A percentile compares a stretch with the other conserved stretches of the same genome.
These are phyloP conservation scores for Candida koratica DNA, from an alignment of 805 yeast species.

Conservation along the genomic window DNA sequence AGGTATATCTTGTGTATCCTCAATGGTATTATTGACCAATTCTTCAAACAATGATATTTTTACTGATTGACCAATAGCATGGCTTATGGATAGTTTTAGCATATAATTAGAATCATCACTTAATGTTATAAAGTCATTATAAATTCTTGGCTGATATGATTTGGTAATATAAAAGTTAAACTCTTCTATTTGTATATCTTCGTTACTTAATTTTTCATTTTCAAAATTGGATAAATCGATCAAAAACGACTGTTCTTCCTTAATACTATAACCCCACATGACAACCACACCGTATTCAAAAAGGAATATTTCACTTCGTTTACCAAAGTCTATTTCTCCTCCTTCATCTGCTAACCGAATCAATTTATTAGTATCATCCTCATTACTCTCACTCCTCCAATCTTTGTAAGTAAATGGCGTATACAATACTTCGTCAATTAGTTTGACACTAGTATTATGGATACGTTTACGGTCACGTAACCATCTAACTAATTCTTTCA, in stretches of 20 bases:
- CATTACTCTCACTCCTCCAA: slow-evolving; percentile 50
- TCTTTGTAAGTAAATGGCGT: slow-evolving; percentile 84
- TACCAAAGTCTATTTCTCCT: slow-evolving; percentile 87
- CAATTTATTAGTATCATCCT: slow-evolving; percentile 27
- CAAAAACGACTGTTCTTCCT: slow-evolving; percentile 79
- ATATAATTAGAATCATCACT: slow-evolving; percentile 87
- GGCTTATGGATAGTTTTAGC: slow-evolving; percentile 89
- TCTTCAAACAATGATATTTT: slow-evolving; percentile 95
- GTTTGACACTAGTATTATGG: slow-evolving; percentile 76
- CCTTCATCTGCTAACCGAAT: slow-evolving; percentile 89
- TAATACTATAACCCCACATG: slow-evolving; percentile 87
- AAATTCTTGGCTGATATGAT: slow-evolving; percentile 91
- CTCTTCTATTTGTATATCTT: slow-evolving; percentile 91
- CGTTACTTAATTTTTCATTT: slow-evolving; percentile 83
- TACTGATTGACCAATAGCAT: slow-evolving; percentile 93
- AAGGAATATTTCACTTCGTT: slow-evolving; percentile 74
- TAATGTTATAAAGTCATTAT: slow-evolving; percentile 90
- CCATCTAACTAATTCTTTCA: slow-evolving; percentile 86
- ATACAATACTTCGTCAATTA: slow-evolving; percentile 92
- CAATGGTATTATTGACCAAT: slow-evolving; percentile 92
- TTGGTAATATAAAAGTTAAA: slow-evolving; percentile 92
- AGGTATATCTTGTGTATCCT: slow-evolving; percentile 95
- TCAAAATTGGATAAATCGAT: slow-evolving; percentile 87
- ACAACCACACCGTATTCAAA: slow-evolving; percentile 98
- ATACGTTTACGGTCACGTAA: slow-evolving; percentile 69